phyloP scores from a whole-genome alignment of 306 rosid species.

The Oemleria cerasiformis region DNA sequence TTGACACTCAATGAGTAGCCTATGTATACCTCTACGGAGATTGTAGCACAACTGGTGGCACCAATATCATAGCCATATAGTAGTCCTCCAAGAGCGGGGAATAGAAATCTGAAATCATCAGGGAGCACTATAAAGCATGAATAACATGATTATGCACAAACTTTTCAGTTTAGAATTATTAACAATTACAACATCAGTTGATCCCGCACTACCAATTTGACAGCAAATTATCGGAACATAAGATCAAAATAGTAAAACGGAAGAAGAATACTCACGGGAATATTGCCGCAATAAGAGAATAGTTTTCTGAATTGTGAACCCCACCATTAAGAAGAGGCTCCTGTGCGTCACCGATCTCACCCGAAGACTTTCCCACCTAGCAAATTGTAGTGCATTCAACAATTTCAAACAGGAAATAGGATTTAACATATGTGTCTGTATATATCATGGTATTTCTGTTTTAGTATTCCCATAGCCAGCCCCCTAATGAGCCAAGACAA shows the following conservation, averaged over 20 bases:
- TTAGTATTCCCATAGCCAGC: background rate
- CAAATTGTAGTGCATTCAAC: slow-evolving; percentile 27
- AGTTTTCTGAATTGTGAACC: slow-evolving; percentile 42
- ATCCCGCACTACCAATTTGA: background rate
- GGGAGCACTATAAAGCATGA: slow-evolving; percentile 6
- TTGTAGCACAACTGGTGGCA: slow-evolving; percentile 79
- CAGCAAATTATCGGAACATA: background rate
- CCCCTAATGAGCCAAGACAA: background rate
- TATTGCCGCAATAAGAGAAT: slow-evolving; percentile 59
- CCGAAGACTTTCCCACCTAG: slow-evolving; percentile 47
- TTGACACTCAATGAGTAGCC: background rate
- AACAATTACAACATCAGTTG: background rate
- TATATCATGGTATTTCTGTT: background rate
- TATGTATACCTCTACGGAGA: slow-evolving; percentile 63
- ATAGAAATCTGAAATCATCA: slow-evolving; percentile 68
- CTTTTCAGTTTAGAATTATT: background rate
- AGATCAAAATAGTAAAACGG: background rate
- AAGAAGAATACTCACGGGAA: slow-evolving; percentile 65
- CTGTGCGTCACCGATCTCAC: slow-evolving; percentile 43
- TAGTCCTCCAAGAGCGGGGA: slow-evolving; percentile 94
- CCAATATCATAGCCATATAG: slow-evolving; percentile 95
- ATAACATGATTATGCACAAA: slow-evolving; percentile 11
- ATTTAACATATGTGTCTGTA: too few species aligned
- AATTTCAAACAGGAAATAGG: background rate
- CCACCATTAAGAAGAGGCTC: slow-evolving; percentile 58